phyloP scores from a whole-genome alignment of 768 basidiomycete genomes.

The Lentinus tigrinus region DNA sequence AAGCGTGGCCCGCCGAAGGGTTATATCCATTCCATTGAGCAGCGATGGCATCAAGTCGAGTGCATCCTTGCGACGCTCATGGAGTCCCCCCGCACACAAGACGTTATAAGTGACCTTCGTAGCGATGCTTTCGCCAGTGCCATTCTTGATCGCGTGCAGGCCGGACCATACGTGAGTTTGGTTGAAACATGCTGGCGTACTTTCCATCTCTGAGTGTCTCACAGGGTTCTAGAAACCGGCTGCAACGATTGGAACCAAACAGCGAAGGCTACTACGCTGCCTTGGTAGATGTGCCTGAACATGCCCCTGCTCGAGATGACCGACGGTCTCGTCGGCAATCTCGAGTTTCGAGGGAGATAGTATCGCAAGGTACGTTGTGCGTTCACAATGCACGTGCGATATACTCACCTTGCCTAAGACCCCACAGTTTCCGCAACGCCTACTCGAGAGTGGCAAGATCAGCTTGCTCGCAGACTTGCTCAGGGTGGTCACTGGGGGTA shows the following conservation, averaged over 20 bases:
- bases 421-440: slow-evolving; percentile 36
- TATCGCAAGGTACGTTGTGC: slow-evolving; percentile 41
- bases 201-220: background rate
- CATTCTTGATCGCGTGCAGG: slow-evolving; percentile 73
- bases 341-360: slow-evolving; percentile 74
- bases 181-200: background rate
- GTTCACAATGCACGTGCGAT: background rate
- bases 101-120: slow-evolving; percentile 59
- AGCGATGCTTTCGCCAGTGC: slow-evolving; percentile 76
- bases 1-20: slow-evolving; percentile 87
- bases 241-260: slow-evolving; percentile 6
- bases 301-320: slow-evolving; percentile 20
- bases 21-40: slow-evolving; percentile 91
- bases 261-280: slow-evolving; percentile 34
- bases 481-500: slow-evolving; percentile 1
- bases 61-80: slow-evolving; percentile 83
- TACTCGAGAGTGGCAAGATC: slow-evolving; percentile 79
- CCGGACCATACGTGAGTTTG: slow-evolving; percentile 69
- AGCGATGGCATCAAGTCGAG: slow-evolving; percentile 89
- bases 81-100: slow-evolving; percentile 64
- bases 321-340: slow-evolving; percentile 63
- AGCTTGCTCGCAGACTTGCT: slow-evolving; percentile 53
- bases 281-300: slow-evolving; percentile 21
- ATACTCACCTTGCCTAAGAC: slow-evolving; percentile 6
- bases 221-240: slow-evolving; percentile 70